Base-by-base conservation (phyloP, 208 protist species). In the Trypanosoma vivax region DNA sequence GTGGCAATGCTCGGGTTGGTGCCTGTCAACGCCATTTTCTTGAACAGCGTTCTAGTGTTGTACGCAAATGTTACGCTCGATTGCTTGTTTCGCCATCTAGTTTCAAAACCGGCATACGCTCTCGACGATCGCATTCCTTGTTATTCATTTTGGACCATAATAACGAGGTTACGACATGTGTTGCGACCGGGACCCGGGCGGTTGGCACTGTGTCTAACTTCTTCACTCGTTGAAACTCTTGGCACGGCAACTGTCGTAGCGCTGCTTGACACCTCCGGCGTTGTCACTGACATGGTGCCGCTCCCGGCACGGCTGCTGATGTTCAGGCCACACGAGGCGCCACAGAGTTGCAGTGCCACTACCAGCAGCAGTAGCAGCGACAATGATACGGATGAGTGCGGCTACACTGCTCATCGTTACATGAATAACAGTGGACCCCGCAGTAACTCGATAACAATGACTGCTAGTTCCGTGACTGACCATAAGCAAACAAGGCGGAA, bases 261-360 rank as follows among this genome's bases (percentile, higher is more conserved):
- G 30, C 72, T 92, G 58, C 65, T 94, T 18, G 83, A 94, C 51
- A 71, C 82, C 43, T 72, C 58, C 0, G 88, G 88, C 34, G 83
- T 94, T 42, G 79, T 94, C 39, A 92, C 88, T 5, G 88, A 94
- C 65, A 94, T 91, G 88, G 88, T 92, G 63, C 74, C 78, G 2
- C 53, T 94, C 18, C 88, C 88, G 3, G 53, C 73, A 28, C 67
- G 65, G 24, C 57, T 94, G 25, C 60, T 94, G n/a, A 56, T 90
- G 60, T 59, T 91, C 14, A 70, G 72, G 42, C 43, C 40, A 13
- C 50, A 60, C 41, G 53, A 54, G 18, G 18, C 60, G 7, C 42
- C 47, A 13, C 54, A 73, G 25, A 73, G 50, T 50, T 83, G 76
- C 21, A 33, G 24, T 23, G 39, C 11, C 28, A 45, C 50, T 16